A percentile compares a stretch with the other conserved stretches of the same genome.
Conservation (phyloP, 345 rosid genomes). For the Gossypium anomalum region DNA sequence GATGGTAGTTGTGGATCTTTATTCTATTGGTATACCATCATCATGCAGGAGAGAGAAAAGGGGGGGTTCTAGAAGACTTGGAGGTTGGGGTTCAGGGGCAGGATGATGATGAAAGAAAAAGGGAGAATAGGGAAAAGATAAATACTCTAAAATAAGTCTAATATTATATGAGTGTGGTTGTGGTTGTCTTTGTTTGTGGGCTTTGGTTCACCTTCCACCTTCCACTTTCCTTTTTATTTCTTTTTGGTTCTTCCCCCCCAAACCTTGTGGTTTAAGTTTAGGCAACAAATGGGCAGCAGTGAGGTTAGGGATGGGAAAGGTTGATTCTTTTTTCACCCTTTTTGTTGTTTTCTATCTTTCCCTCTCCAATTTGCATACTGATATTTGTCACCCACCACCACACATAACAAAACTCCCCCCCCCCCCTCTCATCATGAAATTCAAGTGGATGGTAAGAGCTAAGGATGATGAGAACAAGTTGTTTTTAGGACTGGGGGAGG, state of each 20-base stretch:
- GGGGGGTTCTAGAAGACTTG: slow-evolving; percentile 49
- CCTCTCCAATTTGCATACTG: slow-evolving; percentile 19
- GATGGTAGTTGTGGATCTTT: slow-evolving; percentile 50
- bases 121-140: slow-evolving; percentile 17
- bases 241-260: neutral
- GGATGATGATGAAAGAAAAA: slow-evolving; percentile 25
- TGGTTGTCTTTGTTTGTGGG: slow-evolving; percentile 49
- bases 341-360: slow-evolving; percentile 22
- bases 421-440: slow-evolving; percentile 25
- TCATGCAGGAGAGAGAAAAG: slow-evolving; percentile 34
- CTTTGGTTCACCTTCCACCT: slow-evolving; percentile 70
- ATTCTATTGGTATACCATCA: slow-evolving; percentile 40
- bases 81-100: slow-evolving; percentile 40
- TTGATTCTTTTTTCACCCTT: slow-evolving; percentile 31
- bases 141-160: neutral
- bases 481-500: slow-evolving; percentile 12
- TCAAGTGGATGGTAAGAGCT: slow-evolving; percentile 36
- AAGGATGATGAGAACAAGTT: slow-evolving; percentile 34
- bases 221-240: slow-evolving; percentile 25
- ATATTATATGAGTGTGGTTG: slow-evolving; percentile 36
- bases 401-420: neutral
- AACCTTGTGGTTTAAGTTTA: slow-evolving; percentile 50
- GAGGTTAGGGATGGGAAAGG: slow-evolving; percentile 24
- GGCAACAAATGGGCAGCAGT: slow-evolving; percentile 23
- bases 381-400: slow-evolving; percentile 35